Conservation (phyloP, 1,284 basidiomycete genomes). For the Lignosus rhinocerotis region DNA sequence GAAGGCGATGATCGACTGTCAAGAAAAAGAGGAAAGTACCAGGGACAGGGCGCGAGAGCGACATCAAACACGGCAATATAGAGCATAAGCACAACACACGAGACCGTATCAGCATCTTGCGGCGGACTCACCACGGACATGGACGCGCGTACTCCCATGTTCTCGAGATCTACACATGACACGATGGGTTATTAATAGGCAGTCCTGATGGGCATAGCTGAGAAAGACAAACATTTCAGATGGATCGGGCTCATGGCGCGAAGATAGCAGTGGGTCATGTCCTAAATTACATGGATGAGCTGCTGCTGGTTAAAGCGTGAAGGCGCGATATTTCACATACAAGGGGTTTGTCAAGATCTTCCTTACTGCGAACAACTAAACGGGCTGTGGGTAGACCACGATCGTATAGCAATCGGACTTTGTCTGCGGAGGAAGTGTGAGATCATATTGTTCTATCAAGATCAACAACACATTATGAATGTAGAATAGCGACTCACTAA, state of each 20-base stretch:
- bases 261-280: conserved; percentile 88
- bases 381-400: conserved; percentile 77
- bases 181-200: background rate
- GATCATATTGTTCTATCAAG: background rate
- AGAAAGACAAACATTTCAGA: conserved; percentile 63
- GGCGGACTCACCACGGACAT: conserved; percentile 72
- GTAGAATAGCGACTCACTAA: conserved; percentile 27
- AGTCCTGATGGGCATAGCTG: background rate
- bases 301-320: background rate
- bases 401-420: conserved; percentile 83
- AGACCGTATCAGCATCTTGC: background rate
- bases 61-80: background rate
- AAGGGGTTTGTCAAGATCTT: conserved; percentile 73
- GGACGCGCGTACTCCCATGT: conserved; percentile 81
- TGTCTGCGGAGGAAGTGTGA: conserved; percentile 46
- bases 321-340: conserved; percentile 42
- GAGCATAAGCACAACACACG: background rate
- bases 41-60: background rate
- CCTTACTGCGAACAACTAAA: conserved; percentile 66
- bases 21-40: background rate
- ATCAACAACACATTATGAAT: background rate
- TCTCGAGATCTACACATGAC: conserved; percentile 58
- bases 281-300: conserved; percentile 34
- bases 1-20: conserved; percentile 81
- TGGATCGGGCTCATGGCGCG: conserved; percentile 92